Conservation (phyloP, 768 basidiomycete genomes). For the Suillus occidentalis region DNA sequence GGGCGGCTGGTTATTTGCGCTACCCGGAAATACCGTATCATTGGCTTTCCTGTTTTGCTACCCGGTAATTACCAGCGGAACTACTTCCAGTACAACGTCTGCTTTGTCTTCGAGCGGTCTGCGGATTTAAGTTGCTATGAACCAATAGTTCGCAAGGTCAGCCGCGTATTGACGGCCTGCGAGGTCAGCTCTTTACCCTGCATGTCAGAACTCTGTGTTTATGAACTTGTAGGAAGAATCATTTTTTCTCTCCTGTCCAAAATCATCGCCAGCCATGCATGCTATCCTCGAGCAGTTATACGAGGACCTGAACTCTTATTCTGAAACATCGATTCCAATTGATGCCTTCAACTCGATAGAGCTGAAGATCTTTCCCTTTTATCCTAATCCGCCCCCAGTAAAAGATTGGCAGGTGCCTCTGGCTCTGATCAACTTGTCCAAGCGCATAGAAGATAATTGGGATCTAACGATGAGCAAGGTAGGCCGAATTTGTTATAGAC, state of each 20-base stretch:
- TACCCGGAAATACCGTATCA: slow-evolving; percentile 78
- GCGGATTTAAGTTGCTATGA: slow-evolving; percentile 96
- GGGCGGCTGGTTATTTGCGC: slow-evolving; percentile 87
- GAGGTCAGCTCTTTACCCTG: slow-evolving; percentile 59
- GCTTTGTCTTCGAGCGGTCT: slow-evolving; percentile 91
- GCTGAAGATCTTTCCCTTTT: slow-evolving; percentile 94
- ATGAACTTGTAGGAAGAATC: slow-evolving; percentile 71
- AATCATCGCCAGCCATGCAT: slow-evolving; percentile 65
- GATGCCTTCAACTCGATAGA: slow-evolving; percentile 94
- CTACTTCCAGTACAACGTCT: slow-evolving; percentile 91
- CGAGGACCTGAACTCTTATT: slow-evolving; percentile 96
- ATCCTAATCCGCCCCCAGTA: slow-evolving; percentile 88
- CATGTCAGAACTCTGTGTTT: slow-evolving; percentile 5
- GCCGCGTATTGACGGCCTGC: slow-evolving; percentile 81
- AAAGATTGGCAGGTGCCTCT: slow-evolving; percentile 96
- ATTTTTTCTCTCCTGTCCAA: slow-evolving; percentile 74
- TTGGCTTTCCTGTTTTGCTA: slow-evolving; percentile 88
- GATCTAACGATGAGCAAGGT: slow-evolving; percentile 93
- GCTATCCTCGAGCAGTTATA: slow-evolving; percentile 94
- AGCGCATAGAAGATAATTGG: slow-evolving; percentile 89
- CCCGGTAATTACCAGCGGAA: slow-evolving; percentile 78
- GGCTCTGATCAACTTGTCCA: slow-evolving; percentile 79
- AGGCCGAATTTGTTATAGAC: slow-evolving; percentile 3
- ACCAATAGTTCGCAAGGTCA: slow-evolving; percentile 92
- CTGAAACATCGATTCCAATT: slow-evolving; percentile 90